These are phyloP conservation scores for Solanum medicagineum DNA, from an alignment of 257 asterid species.

Conservation along the genomic window DNA sequence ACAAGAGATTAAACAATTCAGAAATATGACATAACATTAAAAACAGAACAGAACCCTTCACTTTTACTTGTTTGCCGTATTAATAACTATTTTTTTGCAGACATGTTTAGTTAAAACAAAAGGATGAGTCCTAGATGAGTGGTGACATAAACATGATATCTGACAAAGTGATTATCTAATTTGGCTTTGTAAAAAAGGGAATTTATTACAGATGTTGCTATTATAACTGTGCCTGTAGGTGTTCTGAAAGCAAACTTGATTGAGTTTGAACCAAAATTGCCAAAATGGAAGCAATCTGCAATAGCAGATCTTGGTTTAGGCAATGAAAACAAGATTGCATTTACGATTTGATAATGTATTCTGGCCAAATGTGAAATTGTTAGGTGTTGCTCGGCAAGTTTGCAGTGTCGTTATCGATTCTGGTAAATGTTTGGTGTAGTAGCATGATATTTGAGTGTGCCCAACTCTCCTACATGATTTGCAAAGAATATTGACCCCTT, in stretches of 20 bases:
- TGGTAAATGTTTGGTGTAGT: no score
- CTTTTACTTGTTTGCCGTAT: neutral
- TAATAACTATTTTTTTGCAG: neutral
- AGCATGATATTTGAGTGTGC: no score
- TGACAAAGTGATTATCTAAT: neutral
- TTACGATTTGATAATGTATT: constrained; percentile 59
- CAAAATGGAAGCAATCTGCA: constrained; percentile 88
- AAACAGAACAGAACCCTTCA: no score
- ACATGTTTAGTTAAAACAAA: neutral
- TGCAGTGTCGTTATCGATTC: no score
- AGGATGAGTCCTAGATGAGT: neutral
- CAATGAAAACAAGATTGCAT: constrained; percentile 83
- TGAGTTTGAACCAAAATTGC: constrained; percentile 75
- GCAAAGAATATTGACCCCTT: no score
- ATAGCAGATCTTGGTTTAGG: constrained; percentile 93
- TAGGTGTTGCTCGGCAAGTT: constrained; percentile 34
- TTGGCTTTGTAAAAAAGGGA: neutral
- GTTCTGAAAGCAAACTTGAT: constrained; percentile 70
- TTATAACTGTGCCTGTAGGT: constrained; percentile 86
- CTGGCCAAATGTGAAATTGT: constrained; percentile 88
- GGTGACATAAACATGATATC: neutral
- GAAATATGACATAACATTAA: no score
- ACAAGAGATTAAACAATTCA: no score
- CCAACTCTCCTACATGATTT: no score
- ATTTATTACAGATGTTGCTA: constrained; percentile 80